Conservation (phyloP, 805 yeast genomes). For the Candida ponderosae region DNA sequence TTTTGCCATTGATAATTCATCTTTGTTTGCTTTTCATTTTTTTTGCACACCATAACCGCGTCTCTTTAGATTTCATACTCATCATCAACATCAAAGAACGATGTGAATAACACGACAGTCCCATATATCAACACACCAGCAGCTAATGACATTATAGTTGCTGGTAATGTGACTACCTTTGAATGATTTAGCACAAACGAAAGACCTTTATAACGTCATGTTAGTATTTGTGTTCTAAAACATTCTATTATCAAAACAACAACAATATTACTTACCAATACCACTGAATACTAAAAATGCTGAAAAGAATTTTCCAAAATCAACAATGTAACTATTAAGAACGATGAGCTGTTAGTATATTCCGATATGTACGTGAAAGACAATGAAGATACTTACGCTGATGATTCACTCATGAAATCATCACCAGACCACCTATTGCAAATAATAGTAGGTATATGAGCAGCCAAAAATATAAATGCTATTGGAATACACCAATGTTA, state of each 20-base stretch:
- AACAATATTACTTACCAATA: conserved; percentile 21
- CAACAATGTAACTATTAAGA: conserved; percentile 38
- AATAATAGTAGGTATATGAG: conserved; percentile 51
- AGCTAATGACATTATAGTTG: conserved; percentile 50
- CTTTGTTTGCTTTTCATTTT: no score
- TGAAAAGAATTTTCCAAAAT: conserved; percentile 61
- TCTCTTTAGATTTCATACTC: conserved; percentile 23
- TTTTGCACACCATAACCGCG: no score
- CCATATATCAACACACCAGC: conserved; percentile 70
- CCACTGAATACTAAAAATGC: conserved; percentile 61
- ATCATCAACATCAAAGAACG: conserved; percentile 49
- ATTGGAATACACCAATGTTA: conserved; percentile 8
- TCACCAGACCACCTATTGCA: conserved; percentile 38
- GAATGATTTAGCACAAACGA: conserved; percentile 63
- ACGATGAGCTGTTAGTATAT: conserved; percentile 1
- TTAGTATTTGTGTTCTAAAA: not conserved
- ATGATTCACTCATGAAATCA: conserved; percentile 44
- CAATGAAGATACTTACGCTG: conserved; percentile 31
- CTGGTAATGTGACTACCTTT: conserved; percentile 46
- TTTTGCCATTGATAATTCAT: no score
- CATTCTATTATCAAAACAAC: not conserved
- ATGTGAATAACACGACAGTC: conserved; percentile 63
- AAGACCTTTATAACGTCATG: conserved; percentile 23
- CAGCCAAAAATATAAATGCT: conserved; percentile 40
- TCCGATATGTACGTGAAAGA: not conserved